Conservation (phyloP, 148 eudicot genomes). For the Cornus kousa region DNA sequence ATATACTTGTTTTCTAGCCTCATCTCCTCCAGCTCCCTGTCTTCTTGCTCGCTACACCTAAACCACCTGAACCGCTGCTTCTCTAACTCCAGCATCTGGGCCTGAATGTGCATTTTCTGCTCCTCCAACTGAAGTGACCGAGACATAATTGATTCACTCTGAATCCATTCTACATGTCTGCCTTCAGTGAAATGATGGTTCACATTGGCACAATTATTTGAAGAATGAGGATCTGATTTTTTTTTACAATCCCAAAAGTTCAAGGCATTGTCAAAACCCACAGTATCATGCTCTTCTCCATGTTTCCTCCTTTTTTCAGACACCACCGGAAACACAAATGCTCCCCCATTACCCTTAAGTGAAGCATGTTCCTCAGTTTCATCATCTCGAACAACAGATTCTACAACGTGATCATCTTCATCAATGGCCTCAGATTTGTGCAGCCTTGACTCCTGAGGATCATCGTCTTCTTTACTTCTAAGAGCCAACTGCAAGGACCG, state of each 20-base stretch:
- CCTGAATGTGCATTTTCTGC: constrained; percentile 13
- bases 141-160: constrained; percentile 7
- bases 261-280: background rate
- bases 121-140: constrained; percentile 14
- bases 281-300: background rate
- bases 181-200: background rate
- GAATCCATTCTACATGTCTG: background rate
- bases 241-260: background rate
- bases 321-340: background rate
- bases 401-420: background rate
- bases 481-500: constrained; percentile 8
- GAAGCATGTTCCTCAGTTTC: background rate
- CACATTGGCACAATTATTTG: background rate
- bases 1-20: constrained; percentile 20
- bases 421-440: background rate
- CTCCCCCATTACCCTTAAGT: background rate
- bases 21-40: constrained; percentile 20
- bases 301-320: background rate
- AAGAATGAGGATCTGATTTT: background rate
- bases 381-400: background rate
- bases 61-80: constrained; percentile 20
- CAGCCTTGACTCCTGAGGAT: background rate
- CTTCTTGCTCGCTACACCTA: constrained; percentile 10
- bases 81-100: constrained; percentile 24
- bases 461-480: background rate